These are phyloP conservation scores for Actinidia polygama DNA, from an alignment of 179 eudicot genomes.

Conservation along the genomic window DNA sequence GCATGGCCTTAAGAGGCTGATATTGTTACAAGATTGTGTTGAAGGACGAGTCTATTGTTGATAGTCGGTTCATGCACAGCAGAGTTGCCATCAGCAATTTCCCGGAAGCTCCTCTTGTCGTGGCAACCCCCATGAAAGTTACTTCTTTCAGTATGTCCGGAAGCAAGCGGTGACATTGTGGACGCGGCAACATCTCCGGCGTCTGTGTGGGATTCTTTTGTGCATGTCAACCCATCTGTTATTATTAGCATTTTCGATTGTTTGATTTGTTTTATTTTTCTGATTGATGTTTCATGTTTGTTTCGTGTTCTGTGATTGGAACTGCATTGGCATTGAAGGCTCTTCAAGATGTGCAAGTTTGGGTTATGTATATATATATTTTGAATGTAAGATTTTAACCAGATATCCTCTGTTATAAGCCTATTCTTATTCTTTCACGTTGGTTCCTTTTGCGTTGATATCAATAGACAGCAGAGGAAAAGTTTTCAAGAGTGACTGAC, in stretches of 20 bases:
- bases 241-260: neutral
- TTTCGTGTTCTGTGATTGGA: too few relatives aligned
- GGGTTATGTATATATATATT: neutral
- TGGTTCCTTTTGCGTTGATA: neutral
- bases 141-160: conserved; percentile 82
- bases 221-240: neutral
- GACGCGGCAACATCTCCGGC: neutral
- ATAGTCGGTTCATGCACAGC: conserved; percentile 95
- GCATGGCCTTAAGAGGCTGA: conserved; percentile 92
- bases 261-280: neutral
- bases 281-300: neutral
- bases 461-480: neutral
- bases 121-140: conserved; percentile 91
- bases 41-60: conserved; percentile 90
- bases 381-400: neutral
- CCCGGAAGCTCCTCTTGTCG: conserved; percentile 91
- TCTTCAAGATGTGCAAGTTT: neutral
- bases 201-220: neutral
- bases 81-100: conserved; percentile 65
- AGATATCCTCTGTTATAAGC: neutral
- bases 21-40: conserved; percentile 81
- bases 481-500: too few relatives aligned
- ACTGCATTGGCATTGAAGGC: neutral
- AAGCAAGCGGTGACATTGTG: conserved; percentile 24
- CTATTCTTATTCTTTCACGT: neutral